Evolutionary conservation across 1,139 yeast species (phyloP), one percentile per base, ranked within the genome.

Genomic region (Taphrina pruni): DNA sequence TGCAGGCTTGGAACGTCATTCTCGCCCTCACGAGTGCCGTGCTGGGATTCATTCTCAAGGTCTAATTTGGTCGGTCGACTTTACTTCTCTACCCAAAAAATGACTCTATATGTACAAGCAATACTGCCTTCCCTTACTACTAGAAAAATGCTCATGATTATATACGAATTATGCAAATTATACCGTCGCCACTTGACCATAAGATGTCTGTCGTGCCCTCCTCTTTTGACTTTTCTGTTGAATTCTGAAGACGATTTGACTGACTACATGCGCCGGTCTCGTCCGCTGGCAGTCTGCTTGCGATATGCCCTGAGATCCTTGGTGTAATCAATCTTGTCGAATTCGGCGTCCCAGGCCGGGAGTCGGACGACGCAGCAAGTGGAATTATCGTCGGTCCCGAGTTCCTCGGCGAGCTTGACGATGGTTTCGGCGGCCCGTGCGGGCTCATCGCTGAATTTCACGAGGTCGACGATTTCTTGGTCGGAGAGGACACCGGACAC

Each of bases 321-420:
- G 26, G 67, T 64, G 36, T 64, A 64, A 48, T 64, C 67, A 17
- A 54, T 20, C 39, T 50, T 45, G 46, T 57, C 60, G 50, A 64
- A 55, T 7, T 64, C 67, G 17, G 46, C 55, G 32, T 64, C 61
- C 99, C 99, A 94, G 7, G 97, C 97, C 55, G 85, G 84, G 70
- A 94, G 80, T 70, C 96, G 81, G 2, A 94, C 79, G 12, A 94
- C 91, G 73, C 89, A 75, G 76, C 97, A 91, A 0, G 97, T 91
- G 12, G 98, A 96, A 79, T 94, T 94, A 77, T 94, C 99, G 75
- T 90, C 94, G 2, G 97, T 96, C 9, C 97, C 97, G 12, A 93
- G 84, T 65, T 90, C 90, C 76, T 89, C 94, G 17, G 93, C 89
- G 76, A 88, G 94, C 73, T 87, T 85, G 20, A 93, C 85, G 35